Conservation (phyloP, 805 yeast genomes). For the Saturnispora kantuleensis region DNA sequence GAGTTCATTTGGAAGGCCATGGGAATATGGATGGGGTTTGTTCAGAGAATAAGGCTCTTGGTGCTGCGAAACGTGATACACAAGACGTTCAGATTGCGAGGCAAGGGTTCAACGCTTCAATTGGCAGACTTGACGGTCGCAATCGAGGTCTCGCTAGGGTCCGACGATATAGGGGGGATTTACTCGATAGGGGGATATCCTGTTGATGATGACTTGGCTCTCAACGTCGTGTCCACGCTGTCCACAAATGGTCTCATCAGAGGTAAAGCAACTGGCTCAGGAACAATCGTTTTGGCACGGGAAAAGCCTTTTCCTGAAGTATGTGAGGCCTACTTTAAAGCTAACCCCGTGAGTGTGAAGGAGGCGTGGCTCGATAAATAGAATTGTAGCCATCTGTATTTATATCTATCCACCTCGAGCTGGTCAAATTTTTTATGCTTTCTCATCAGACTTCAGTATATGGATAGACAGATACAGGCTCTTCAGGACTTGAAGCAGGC, state of each 20-base stretch:
- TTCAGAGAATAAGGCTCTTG: conserved; percentile 36
- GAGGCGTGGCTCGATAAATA: conserved; percentile 24
- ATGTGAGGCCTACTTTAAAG: conserved; percentile 14
- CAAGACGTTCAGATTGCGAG: conserved; percentile 14
- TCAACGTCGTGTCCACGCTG: conserved; percentile 40
- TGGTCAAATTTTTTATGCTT: neutral
- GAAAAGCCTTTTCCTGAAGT: conserved; percentile 23
- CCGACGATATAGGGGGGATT: conserved; percentile 8
- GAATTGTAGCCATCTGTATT: neutral
- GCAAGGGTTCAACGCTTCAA: conserved; percentile 11
- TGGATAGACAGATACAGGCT: neutral
- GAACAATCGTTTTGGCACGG: conserved; percentile 23
- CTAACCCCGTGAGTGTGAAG: conserved; percentile 15
- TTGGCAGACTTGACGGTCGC: conserved; percentile 20
- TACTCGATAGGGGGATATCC: conserved; percentile 11
- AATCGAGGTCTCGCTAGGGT: conserved; percentile 14
- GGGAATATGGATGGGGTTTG: conserved; percentile 33
- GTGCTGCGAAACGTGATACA: conserved; percentile 34
- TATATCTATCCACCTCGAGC: too few relatives aligned
- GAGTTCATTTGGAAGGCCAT: conserved; percentile 31
- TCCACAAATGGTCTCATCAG: conserved; percentile 44
- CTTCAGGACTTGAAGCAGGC: conserved; percentile 9
- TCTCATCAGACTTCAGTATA: neutral
- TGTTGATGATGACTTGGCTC: conserved; percentile 27
- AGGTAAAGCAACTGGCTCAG: conserved; percentile 34